These are phyloP conservation scores for Schwanniomyces pseudopolymorphus DNA, from an alignment of 805 yeast species.

Conservation along the genomic window DNA sequence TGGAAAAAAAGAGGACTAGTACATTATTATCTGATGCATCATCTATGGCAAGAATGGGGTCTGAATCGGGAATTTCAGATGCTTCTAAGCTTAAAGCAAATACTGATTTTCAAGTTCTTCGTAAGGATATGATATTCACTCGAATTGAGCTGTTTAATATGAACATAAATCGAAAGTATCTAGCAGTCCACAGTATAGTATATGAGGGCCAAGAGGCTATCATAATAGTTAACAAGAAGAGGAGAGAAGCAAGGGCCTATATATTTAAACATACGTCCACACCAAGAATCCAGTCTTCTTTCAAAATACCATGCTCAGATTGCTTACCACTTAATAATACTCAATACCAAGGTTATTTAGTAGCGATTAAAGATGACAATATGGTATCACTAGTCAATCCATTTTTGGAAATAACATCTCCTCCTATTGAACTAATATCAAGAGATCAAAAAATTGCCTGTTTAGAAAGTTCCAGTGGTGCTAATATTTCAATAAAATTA, in stretches of 20 bases:
- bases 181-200: constrained; percentile 27
- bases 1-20: constrained; percentile 46
- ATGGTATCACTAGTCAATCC: constrained; percentile 53
- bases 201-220: constrained; percentile 62
- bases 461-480: constrained; percentile 29
- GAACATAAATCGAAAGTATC: constrained; percentile 24
- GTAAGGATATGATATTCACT: constrained; percentile 73
- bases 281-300: constrained; percentile 33
- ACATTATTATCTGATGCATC: constrained; percentile 42
- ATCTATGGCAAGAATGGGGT: constrained; percentile 45
- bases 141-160: constrained; percentile 47
- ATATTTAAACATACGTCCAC: constrained; percentile 41
- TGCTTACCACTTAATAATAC: constrained; percentile 36
- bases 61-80: constrained; percentile 32
- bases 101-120: constrained; percentile 34
- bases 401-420: constrained; percentile 49
- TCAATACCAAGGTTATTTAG: constrained; percentile 44
- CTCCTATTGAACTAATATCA: constrained; percentile 18
- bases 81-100: constrained; percentile 16
- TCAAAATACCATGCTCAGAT: constrained; percentile 31
- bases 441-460: constrained; percentile 16
- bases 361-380: constrained; percentile 36
- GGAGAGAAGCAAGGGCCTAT: constrained; percentile 48
- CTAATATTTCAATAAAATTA: constrained; percentile 23
- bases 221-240: constrained; percentile 47